Evolutionary conservation across 2,329 filamentous ascomycete genomes (phyloP).

Genomic region (Ophiostoma sp.): DNA sequence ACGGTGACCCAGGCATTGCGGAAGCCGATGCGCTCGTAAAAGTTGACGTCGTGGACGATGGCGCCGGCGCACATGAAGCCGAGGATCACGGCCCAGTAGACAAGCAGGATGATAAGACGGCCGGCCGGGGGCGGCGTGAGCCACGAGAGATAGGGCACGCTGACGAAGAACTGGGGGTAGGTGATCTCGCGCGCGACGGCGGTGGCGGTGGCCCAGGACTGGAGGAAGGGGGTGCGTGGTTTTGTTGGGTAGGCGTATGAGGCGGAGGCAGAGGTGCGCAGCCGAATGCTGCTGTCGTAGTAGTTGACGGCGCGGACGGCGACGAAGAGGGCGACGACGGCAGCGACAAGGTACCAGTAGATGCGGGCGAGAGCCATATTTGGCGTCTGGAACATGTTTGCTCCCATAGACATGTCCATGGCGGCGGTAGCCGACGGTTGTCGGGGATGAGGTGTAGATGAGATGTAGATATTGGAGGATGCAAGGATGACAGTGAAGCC

Average conservation of each 20-base stretch:
- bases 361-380: constrained; percentile 49
- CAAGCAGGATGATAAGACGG: constrained; percentile 47
- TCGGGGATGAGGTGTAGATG: not conserved
- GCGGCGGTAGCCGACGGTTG: not conserved
- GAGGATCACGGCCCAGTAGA: constrained; percentile 55
- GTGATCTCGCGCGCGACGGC: constrained; percentile 52
- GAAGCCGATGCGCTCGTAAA: constrained; percentile 61
- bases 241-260: constrained; percentile 48
- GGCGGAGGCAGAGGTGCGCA: constrained; percentile 41
- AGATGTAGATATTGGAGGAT: no score
- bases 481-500: no score
- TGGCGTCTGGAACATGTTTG: constrained; percentile 38
- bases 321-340: constrained; percentile 41
- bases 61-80: constrained; percentile 51
- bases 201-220: constrained; percentile 54
- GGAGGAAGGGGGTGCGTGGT: constrained; percentile 42
- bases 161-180: constrained; percentile 51
- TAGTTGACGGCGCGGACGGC: constrained; percentile 41
- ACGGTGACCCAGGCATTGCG: constrained; percentile 63
- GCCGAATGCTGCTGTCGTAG: constrained; percentile 35
- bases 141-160: constrained; percentile 46
- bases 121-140: constrained; percentile 54
- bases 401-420: constrained; percentile 33
- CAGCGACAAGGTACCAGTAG: constrained; percentile 56
- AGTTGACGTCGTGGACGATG: constrained; percentile 48